Percentiles rank a stretch among this genome's conserved stretches.
These are phyloP conservation scores for Schizophyllum commune DNA, from an alignment of 1,284 basidiomycete species.

Conservation along the genomic window DNA sequence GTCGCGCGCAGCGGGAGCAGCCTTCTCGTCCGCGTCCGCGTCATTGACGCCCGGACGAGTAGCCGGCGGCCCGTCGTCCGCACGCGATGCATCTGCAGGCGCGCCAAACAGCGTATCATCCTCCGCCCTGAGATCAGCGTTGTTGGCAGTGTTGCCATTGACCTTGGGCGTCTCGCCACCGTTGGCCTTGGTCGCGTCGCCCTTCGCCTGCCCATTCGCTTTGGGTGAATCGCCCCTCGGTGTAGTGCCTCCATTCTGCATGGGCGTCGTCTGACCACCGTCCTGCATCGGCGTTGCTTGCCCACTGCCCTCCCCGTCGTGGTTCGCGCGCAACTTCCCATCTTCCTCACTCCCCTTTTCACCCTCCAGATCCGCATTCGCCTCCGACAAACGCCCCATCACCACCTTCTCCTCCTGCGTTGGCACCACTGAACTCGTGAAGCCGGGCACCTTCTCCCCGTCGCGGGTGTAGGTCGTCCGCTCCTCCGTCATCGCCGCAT, in stretches of 20 bases:
- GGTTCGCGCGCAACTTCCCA: background rate
- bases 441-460: slow-evolving; percentile 46
- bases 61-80: slow-evolving; percentile 40
- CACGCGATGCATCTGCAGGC: slow-evolving; percentile 45
- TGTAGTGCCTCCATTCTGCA: background rate
- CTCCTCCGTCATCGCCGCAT: slow-evolving; percentile 39
- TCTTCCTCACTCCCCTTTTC: background rate
- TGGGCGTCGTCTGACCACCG: background rate
- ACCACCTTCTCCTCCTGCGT: slow-evolving; percentile 68
- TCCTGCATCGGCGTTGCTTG: background rate
- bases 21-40: slow-evolving; percentile 43
- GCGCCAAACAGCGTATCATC: slow-evolving; percentile 41
- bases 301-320: background rate
- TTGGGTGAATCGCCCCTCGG: too few species aligned
- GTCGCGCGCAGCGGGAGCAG: slow-evolving; percentile 40
- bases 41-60: slow-evolving; percentile 37
- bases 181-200: slow-evolving; percentile 1
- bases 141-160: slow-evolving; percentile 23
- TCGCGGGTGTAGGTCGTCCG: slow-evolving; percentile 46
- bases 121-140: slow-evolving; percentile 17
- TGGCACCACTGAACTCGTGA: slow-evolving; percentile 60
- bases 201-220: background rate
- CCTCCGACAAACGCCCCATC: slow-evolving; percentile 14
- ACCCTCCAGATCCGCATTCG: slow-evolving; percentile 4
- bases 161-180: background rate